A percentile compares a stretch with the other conserved stretches of the same genome.
These are phyloP conservation scores for Kurtzmaniella quercitrusa DNA, from an alignment of 1,139 yeast species.

Conservation along the genomic window DNA sequence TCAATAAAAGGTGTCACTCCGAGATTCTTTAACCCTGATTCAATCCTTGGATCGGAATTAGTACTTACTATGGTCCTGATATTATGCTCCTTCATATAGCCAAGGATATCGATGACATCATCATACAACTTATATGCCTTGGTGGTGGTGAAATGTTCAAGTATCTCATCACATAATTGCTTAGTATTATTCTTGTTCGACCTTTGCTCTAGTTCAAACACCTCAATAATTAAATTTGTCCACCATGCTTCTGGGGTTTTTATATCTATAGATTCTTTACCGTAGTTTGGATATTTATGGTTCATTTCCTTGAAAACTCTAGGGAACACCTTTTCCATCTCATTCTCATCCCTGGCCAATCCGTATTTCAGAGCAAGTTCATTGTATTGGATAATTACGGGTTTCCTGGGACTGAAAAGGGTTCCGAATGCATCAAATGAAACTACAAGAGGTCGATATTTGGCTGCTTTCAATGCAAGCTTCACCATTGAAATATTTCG, in stretches of 20 bases:
- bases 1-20: slow-evolving; percentile 38
- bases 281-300: slow-evolving; percentile 54
- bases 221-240: slow-evolving; percentile 42
- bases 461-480: slow-evolving; percentile 10
- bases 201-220: slow-evolving; percentile 32
- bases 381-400: slow-evolving; percentile 51
- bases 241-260: slow-evolving; percentile 50
- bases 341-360: slow-evolving; percentile 20
- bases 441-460: slow-evolving; percentile 40
- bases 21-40: slow-evolving; percentile 40
- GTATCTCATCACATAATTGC: slow-evolving; percentile 33
- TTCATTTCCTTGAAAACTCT: slow-evolving; percentile 20
- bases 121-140: slow-evolving; percentile 51
- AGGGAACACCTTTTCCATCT: slow-evolving; percentile 28
- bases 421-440: slow-evolving; percentile 71
- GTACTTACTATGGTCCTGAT: slow-evolving; percentile 46
- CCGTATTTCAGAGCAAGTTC: slow-evolving; percentile 36
- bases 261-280: slow-evolving; percentile 31
- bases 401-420: slow-evolving; percentile 51
- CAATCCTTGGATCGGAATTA: slow-evolving; percentile 57
- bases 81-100: slow-evolving; percentile 23
- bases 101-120: slow-evolving; percentile 50
- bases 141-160: slow-evolving; percentile 42
- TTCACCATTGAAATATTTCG: not conserved
- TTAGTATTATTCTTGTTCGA: slow-evolving; percentile 15